Base-by-base conservation (phyloP, 2,329 filamentous ascomycete genomes). In the Balansia obtecta region DNA sequence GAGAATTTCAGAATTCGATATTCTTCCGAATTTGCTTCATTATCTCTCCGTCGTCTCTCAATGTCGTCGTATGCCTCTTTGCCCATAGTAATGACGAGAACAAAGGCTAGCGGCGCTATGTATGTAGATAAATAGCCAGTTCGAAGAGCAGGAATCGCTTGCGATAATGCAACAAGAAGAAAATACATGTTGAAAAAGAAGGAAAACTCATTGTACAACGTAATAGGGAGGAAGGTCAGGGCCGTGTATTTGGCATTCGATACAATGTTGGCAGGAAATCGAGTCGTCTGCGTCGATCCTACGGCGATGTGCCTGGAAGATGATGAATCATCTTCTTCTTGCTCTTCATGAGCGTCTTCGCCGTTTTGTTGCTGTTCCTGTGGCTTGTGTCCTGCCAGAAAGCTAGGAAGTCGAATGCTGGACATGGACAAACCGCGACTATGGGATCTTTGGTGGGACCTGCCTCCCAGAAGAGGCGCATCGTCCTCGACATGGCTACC, bases 151-250 rank as follows among this genome's bases (percentile, higher is more conserved):
- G 89, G 90, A 61, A 98, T 90, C 42, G 88, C 83, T 68, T 98
- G 93, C 38, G 91, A 97, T 46, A 97, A 69, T 7, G 93, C 94
- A 46, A 98, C 93, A 27, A 97, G 81, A 50, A 98, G 74, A 66
- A 98, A 98, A 66, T 98, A 98, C 74, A 97, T 88, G 76, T 98
- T 98, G 76, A 98, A 95, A 71, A 98, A 98, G 73, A 97, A 98
- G 53, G 91, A 96, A 65, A 98, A 98, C 64, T 98, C 93, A 70
- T 97, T 97, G 69, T 96, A 98, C 20, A 98, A 74, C 0, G 93
- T 98, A 48, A 91, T 76, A 2, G 94, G 94, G 13, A 98, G 76
- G 67, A 98, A 98, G 48, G 86, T 95, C 72, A 90, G 85, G 1
- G 90, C 82, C 32, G 91, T 97, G 67, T 98, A 98, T 74, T 97